Conservation (phyloP, 192 early-diverging fungal genomes). For the Coemansia erecta region DNA sequence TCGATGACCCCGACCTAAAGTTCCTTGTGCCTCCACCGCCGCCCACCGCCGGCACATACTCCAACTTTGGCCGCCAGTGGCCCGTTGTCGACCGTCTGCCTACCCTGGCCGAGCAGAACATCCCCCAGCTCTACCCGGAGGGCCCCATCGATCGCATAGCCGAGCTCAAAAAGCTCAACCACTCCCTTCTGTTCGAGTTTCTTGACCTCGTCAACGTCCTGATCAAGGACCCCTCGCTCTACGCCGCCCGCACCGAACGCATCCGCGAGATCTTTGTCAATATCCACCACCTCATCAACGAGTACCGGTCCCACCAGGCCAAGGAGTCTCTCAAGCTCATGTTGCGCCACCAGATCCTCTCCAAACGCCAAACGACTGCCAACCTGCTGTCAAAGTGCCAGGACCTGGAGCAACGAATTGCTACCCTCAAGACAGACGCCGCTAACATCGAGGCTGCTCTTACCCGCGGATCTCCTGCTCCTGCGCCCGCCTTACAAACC, state of each 20-base stretch:
- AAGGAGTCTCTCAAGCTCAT: conserved; percentile 65
- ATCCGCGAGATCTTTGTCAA: conserved; percentile 72
- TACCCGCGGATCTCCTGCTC: background rate
- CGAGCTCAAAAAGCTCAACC: conserved; percentile 66
- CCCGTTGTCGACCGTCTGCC: conserved; percentile 60
- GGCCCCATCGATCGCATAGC: conserved; percentile 63
- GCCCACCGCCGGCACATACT: conserved; percentile 55
- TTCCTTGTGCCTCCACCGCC: conserved; percentile 61
- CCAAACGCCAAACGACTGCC: conserved; percentile 25
- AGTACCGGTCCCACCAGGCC: conserved; percentile 78
- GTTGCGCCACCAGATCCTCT: conserved; percentile 64
- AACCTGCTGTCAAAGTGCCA: conserved; percentile 23
- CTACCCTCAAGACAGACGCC: conserved; percentile 24
- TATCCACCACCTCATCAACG: conserved; percentile 82
- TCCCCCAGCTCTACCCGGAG: conserved; percentile 65
- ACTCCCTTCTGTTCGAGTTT: conserved; percentile 64
- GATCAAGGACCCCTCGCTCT: conserved; percentile 56
- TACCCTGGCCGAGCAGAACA: conserved; percentile 60
- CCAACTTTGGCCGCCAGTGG: conserved; percentile 69
- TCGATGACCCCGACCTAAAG: conserved; percentile 43
- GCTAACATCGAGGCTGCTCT: conserved; percentile 11
- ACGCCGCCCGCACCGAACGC: conserved; percentile 59
- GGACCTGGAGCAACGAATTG: conserved; percentile 22
- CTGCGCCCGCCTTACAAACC: too few relatives aligned
- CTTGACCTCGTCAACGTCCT: conserved; percentile 68